Conservation (phyloP, 495 filamentous ascomycete genomes). For the Penicillium angulare region DNA sequence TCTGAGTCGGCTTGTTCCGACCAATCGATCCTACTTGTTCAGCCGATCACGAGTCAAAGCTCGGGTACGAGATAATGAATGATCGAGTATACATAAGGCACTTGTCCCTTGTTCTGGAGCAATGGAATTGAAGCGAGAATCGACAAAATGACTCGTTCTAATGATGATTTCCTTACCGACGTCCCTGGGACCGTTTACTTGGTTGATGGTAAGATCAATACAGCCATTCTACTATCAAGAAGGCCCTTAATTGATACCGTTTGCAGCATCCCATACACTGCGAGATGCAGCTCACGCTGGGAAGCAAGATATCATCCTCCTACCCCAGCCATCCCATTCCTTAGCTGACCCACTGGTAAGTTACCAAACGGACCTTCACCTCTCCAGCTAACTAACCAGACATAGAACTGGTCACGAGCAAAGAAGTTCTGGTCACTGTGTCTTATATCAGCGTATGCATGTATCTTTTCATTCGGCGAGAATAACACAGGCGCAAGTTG, state of each 20-base stretch:
- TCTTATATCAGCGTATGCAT: constrained; percentile 27
- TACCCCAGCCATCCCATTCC: constrained; percentile 28
- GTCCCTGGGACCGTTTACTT: constrained; percentile 35
- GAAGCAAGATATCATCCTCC: constrained; percentile 28
- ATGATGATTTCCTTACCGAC: constrained; percentile 20
- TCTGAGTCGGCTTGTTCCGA: constrained; percentile 6
- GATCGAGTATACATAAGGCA: too few relatives aligned
- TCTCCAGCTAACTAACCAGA: background rate
- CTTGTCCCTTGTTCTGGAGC: too few relatives aligned
- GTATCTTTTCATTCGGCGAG: constrained; percentile 30
- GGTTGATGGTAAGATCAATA: constrained; percentile 19
- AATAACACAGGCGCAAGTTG: constrained; percentile 33
- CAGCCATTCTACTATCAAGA: background rate
- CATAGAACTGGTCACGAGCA: constrained; percentile 25
- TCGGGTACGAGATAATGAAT: too few relatives aligned
- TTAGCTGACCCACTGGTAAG: constrained; percentile 31
- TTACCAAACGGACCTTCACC: background rate
- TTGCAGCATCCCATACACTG: constrained; percentile 15
- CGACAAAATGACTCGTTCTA: constrained; percentile 18
- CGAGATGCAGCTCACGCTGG: constrained; percentile 20
- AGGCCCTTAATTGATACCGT: background rate
- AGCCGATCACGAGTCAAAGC: background rate
- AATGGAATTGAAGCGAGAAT: background rate
- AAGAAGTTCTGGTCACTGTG: constrained; percentile 31
- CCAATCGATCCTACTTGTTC: constrained; percentile 5